These are phyloP conservation scores for Aspergillus candidus DNA, from an alignment of 2,329 filamentous ascomycete genomes.

Conservation along the genomic window DNA sequence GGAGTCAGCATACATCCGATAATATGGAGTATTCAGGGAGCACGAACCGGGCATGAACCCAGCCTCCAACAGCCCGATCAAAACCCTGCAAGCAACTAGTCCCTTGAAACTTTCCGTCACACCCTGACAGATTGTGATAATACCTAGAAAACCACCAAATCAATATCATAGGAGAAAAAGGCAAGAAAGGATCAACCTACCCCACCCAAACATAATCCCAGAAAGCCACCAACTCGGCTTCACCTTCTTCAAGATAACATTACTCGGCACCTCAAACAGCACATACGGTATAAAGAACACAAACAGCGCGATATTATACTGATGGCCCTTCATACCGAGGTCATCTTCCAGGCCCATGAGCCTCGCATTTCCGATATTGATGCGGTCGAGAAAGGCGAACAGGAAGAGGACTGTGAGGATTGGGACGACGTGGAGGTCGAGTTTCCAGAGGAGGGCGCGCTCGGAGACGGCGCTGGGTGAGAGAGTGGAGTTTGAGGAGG, in stretches of 20 bases:
- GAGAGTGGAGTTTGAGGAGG: background rate
- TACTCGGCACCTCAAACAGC: constrained; percentile 43
- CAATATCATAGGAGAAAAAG: background rate
- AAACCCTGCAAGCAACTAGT: constrained; percentile 30
- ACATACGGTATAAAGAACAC: constrained; percentile 45
- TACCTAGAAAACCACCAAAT: constrained; percentile 20
- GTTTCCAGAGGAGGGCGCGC: constrained; percentile 44
- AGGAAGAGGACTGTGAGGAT: constrained; percentile 43
- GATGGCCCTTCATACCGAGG: constrained; percentile 38
- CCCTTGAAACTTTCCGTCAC: constrained; percentile 36
- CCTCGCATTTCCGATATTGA: constrained; percentile 45
- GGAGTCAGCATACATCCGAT: background rate
- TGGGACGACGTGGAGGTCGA: constrained; percentile 45
- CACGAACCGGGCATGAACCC: constrained; percentile 33
- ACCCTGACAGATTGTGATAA: constrained; percentile 41
- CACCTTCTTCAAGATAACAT: constrained; percentile 41
- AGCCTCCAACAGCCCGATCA: constrained; percentile 34
- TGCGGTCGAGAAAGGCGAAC: constrained; percentile 43
- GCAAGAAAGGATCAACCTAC: constrained; percentile 16
- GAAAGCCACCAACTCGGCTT: constrained; percentile 39
- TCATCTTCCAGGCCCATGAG: constrained; percentile 41
- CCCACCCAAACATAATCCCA: constrained; percentile 39
- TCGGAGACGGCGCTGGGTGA: constrained; percentile 26
- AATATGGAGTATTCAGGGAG: background rate
- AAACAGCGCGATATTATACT: constrained; percentile 40